Base-by-base conservation (phyloP, 2,329 filamentous ascomycete species). In the Fusarium sp. region DNA sequence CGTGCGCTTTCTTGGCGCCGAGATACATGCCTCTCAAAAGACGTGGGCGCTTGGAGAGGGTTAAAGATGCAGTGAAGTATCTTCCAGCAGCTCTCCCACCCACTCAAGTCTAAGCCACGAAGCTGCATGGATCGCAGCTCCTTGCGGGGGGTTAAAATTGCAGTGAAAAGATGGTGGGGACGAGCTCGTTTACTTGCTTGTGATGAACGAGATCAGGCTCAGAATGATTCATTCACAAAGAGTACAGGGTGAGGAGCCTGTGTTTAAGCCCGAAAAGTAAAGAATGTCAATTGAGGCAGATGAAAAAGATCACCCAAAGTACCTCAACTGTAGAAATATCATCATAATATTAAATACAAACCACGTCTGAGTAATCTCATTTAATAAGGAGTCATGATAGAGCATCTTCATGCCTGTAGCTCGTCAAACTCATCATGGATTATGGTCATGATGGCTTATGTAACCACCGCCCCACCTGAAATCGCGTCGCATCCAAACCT, bases 401-500 rank as follows among this genome's bases (percentile, higher is more conserved):
- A 20, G 3, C 20, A 20, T 20, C 3, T 20, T 20, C 20, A 20
- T 20, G 20, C 20, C 20, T 20, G 3, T 3, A 20, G 20, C 20
- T 3, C 20, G 20, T 20, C 20, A 20, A 20, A 3, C 20, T 3
- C 20, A 37, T 66, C 63, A 66, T 66, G 63, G 47, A 12, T 60
- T n/a, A 25, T 29, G 51, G 29, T 57, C 49, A 63, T 67, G 67
- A 57, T 49, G 10, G 60, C 66, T 74, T 54, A 75, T 55, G 47
- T 72, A 73, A 73, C 44, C 54, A 27, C 8, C 11, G 25, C 29
- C 24, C 41, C 70, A 73, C 71, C 46, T 61, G 46, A 71, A 69
- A 58, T 61, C 74, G 65, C 72, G 65, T 66, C 67, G 20, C 34
- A 53, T 40, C 29, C 13, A 42, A 34, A 47, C 54, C 27, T 51